These are phyloP conservation scores for Lipomyces spencermartinsiae DNA, from an alignment of 805 yeast species.

Conservation along the genomic window DNA sequence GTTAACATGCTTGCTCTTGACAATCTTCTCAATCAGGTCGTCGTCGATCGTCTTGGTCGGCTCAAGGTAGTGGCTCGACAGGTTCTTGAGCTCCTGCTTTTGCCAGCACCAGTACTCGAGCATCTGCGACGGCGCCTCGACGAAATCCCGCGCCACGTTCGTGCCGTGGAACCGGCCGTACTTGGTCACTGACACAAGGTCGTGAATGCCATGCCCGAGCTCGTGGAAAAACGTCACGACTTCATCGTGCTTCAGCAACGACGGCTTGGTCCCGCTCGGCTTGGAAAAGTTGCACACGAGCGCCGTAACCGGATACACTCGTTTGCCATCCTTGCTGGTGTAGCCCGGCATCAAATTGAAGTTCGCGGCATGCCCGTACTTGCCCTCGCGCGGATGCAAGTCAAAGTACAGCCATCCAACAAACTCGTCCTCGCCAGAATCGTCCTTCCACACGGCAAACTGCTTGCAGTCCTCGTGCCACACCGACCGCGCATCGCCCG, in stretches of 20 bases:
- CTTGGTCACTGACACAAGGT: constrained; percentile 68
- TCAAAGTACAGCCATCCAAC: constrained; percentile 82
- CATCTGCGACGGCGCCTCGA: constrained; percentile 91
- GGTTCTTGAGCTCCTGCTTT: constrained; percentile 58
- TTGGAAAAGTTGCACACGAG: constrained; percentile 85
- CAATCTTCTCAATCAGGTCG: constrained; percentile 61
- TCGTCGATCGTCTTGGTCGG: constrained; percentile 65
- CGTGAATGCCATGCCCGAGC: constrained; percentile 88
- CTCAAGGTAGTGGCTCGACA: constrained; percentile 69
- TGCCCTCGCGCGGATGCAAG: constrained; percentile 83
- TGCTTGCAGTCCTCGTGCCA: constrained; percentile 86
- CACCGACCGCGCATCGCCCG: constrained; percentile 51
- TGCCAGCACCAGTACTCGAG: constrained; percentile 90
- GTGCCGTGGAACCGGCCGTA: constrained; percentile 78
- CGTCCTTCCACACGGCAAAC: constrained; percentile 72
- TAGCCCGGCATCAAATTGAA: constrained; percentile 71
- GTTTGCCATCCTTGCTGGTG: constrained; percentile 52
- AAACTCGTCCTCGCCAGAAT: constrained; percentile 61
- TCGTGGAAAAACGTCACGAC: constrained; percentile 88
- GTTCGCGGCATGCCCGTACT: constrained; percentile 89
- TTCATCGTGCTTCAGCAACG: constrained; percentile 76
- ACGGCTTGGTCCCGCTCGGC: constrained; percentile 71
- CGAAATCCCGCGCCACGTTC: constrained; percentile 81
- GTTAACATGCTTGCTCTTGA: constrained; percentile 74
- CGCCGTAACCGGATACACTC: constrained; percentile 73